These are phyloP conservation scores for Pseudozyma hubeiensis DNA, from an alignment of 1,284 basidiomycete species.

Conservation along the genomic window DNA sequence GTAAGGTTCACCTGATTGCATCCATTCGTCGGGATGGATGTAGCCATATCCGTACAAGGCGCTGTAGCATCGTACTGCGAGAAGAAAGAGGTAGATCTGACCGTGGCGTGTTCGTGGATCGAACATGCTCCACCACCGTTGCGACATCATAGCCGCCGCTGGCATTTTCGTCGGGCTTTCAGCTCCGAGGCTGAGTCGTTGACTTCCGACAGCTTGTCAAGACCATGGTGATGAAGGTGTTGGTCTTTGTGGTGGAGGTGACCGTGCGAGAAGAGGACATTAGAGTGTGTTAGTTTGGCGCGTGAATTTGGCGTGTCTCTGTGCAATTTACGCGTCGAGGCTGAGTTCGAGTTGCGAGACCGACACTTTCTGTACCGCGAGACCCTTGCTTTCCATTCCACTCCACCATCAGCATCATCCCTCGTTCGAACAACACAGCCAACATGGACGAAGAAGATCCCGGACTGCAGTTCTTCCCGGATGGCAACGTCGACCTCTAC, in stretches of 20 bases:
- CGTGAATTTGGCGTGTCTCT: not conserved
- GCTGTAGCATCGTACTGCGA: conserved; percentile 53
- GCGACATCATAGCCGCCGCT: not conserved
- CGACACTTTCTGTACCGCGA: conserved; percentile 5
- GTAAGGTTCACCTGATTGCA: conserved; percentile 67
- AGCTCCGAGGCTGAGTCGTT: not conserved
- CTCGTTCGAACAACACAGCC: conserved; percentile 2
- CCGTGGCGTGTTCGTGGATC: conserved; percentile 18
- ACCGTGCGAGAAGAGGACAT: conserved; percentile 16
- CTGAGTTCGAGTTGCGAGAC: conserved; percentile 5
- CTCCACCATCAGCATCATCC: not conserved
- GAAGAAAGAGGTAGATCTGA: conserved; percentile 44
- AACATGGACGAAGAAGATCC: conserved; percentile 61
- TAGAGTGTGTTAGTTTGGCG: not conserved
- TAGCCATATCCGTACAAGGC: conserved; percentile 58
- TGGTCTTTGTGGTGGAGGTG: conserved; percentile 2
- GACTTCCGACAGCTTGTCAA: no score
- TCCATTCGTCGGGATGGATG: conserved; percentile 69
- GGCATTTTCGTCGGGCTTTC: not conserved
- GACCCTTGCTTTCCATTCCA: not conserved
- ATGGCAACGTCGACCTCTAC: conserved; percentile 66
- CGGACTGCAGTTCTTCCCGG: conserved; percentile 63
- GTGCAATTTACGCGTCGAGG: conserved; percentile 43
- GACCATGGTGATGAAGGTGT: no score
- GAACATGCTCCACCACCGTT: conserved; percentile 10